phyloP scores from a whole-genome alignment of 164 flowering plant genomes.

The Vitis vinifera region ASM3070453v1 NC_081814.1:9447501-9448000 shows the following conservation, averaged over 20 bases:
- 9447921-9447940: too few species aligned
- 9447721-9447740: slow-evolving; percentile 28
- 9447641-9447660: not conserved
- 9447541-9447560: slow-evolving; percentile 27
- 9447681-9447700: slow-evolving; percentile 17
- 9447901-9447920: too few species aligned
- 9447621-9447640: not conserved
- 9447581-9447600: not conserved
- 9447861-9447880: slow-evolving; percentile 20
- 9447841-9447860: slow-evolving; percentile 24
- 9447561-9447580: slow-evolving; percentile 26
- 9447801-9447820: slow-evolving; percentile 29
- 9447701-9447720: slow-evolving; percentile 32
- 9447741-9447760: slow-evolving; percentile 23
- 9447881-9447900: too few species aligned
- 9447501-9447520: slow-evolving; percentile 17
- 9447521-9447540: slow-evolving; percentile 26
- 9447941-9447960: too few species aligned
- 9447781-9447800: slow-evolving; percentile 27
- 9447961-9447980: too few species aligned
- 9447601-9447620: not conserved
- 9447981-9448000: too few species aligned
- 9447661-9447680: slow-evolving; percentile 11
- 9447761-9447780: slow-evolving; percentile 23
- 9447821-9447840: slow-evolving; percentile 22